Evolutionary conservation across 306 rosid species (phyloP), one percentile per base, ranked within the genome.

Genomic region (Malus asiatica): DNA sequence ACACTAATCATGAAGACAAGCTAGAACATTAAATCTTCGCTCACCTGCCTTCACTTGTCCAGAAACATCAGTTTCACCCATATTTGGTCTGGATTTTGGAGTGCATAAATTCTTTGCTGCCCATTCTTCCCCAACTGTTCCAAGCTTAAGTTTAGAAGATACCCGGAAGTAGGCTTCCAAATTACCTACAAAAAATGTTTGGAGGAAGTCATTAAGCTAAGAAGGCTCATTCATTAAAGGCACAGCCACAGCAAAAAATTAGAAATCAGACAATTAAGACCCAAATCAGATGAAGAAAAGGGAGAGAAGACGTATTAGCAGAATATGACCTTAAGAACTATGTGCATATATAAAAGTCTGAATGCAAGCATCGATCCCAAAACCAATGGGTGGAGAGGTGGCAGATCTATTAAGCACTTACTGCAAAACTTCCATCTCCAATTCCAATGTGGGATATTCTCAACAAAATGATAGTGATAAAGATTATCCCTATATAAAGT

Each of bases 111-210:
- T 80, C 68, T 73, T 86, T 75, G 66, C 83, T 16, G 70, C 12
- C 68, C 79, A 77, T 70, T 91, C 91, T 79, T 86, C 89, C 70
- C 80, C 90, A 80, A 80, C 70, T 53, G 79, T 80, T 79, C 84
- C 97, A 62, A 95, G 96, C 93, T 86, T 92, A 68, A 95, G 97
- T 86, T 95, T 95, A 68, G 97, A 86, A 35, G 98, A 88, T 73
- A 95, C 86, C 70, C 84, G 91, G 32, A 46, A 79, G 82, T 85
- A 95, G 68, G 89, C 78, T 79, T 90, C 97, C 85, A 90, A 82
- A 58, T 84, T 85, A 81, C 83, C 98, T 92, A 88, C 83, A 29
- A 79, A 25, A 74, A 82, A 77, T 77, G 46, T 74, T 22, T 30
- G 68, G 68, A 48, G 68, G 64, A 62, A n/a, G 83, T 74, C 60